Base-by-base conservation (phyloP, 2,329 filamentous ascomycete species). In the Monosporascus cannonballus region DNA sequence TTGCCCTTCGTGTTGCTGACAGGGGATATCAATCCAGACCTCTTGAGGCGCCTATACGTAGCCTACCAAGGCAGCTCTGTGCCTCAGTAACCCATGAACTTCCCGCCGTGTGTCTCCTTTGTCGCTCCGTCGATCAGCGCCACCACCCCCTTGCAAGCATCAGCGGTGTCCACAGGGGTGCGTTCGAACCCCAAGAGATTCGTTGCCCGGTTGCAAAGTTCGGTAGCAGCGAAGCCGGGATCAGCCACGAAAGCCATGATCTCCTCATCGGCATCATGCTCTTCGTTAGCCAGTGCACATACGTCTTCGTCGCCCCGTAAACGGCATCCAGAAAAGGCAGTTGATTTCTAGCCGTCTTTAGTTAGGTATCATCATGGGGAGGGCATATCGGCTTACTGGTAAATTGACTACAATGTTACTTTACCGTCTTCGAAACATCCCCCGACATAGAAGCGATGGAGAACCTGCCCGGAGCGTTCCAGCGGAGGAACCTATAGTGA, bases 251-350 rank as follows among this genome's bases (percentile, higher is more conserved):
- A 57, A 3, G 62, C 54, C 6, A 60, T 59, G 18, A 73, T 47
- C 47, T 60, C 55, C 47, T 60, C 55, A 38, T 69, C 66, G 3
- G 50, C 49, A 34, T 61, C 3, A 67, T 60, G 34, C 56, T 59
- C 30, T 55, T 62, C 9, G 61, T 62, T n/a, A 65, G 47, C 61
- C 61, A 68, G 51, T 67, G 62, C 3, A 56, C 54, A 1, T 51
- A 64, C 1, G 67, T 64, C 56, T 79, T 79, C 51, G 67, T 68
- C 3, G 71, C 57, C 0, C 70, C 75, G 54, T 80, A 78, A 0
- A 69, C 66, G 0, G 68, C 63, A 14, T 59, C 59, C 1, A 67
- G 64, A 5, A 69, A 41, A 2, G 58, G 51, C 2, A 36, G 48
- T 45, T 56, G 58, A 20, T 30, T 8, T 7, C 25, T 38, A 48